Evolutionary conservation across 257 asterid species (phyloP).

Genomic region (Lycium ferocissimum): DNA sequence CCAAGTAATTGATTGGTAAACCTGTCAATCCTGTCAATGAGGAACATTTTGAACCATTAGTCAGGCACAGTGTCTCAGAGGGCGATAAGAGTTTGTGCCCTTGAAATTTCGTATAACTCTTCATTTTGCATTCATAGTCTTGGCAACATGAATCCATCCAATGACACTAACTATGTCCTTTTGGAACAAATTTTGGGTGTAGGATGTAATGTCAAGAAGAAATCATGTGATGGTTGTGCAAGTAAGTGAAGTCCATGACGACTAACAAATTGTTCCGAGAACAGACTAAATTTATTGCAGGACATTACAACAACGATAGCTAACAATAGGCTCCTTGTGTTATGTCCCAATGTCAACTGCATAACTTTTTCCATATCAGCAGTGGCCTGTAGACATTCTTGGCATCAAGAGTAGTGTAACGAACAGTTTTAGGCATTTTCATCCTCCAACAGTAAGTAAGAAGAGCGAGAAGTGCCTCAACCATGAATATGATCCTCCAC

Average conservation of each 20-base stretch:
- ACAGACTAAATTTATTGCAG: too few relatives aligned
- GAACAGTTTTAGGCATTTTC: slow-evolving; percentile 69
- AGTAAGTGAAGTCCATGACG: too few relatives aligned
- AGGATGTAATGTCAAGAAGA: neutral
- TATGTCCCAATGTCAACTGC: too few relatives aligned
- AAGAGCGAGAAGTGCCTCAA: slow-evolving; percentile 54
- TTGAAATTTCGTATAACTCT: neutral
- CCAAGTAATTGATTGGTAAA: too few relatives aligned
- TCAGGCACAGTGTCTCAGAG: neutral
- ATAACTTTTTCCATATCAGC: too few relatives aligned
- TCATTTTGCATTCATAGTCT: slow-evolving; percentile 19
- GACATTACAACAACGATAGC: too few relatives aligned
- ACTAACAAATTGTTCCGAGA: too few relatives aligned
- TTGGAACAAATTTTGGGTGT: neutral
- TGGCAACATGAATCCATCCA: neutral
- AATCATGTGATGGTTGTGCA: neutral
- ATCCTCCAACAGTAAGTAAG: slow-evolving; percentile 56
- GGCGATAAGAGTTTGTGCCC: neutral
- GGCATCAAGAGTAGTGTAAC: slow-evolving; percentile 31
- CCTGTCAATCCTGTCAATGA: too few relatives aligned
- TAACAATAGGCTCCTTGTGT: too few relatives aligned
- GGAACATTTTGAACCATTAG: neutral
- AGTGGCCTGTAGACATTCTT: too few relatives aligned
- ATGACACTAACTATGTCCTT: neutral
- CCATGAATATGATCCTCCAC: slow-evolving; percentile 43